phyloP scores from a whole-genome alignment of 768 basidiomycete genomes.

The Hygrophorus russula region DNA sequence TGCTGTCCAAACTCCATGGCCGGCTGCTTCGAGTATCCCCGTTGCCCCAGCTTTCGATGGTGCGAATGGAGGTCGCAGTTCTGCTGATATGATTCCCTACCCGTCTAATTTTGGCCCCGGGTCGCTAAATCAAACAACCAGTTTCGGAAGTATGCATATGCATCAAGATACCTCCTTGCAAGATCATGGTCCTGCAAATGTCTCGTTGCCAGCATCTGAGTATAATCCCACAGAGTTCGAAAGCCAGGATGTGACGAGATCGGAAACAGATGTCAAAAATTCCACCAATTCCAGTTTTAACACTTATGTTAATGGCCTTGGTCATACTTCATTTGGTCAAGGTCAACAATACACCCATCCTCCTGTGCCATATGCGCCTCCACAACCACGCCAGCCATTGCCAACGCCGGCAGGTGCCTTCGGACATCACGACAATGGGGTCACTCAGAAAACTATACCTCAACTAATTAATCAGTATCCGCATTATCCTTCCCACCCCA shows the following conservation, averaged over 20 bases:
- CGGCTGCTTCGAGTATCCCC: constrained; percentile 14
- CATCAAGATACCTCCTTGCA: constrained; percentile 3
- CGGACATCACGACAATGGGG: constrained; percentile 5
- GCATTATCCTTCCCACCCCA: constrained; percentile 6
- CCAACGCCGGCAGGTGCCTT: neutral
- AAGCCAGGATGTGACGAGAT: neutral
- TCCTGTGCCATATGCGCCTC: neutral
- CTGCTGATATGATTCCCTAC: constrained; percentile 5
- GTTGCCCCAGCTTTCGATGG: constrained; percentile 11
- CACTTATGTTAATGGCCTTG: neutral
- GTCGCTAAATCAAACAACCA: neutral
- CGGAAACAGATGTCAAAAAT: neutral
- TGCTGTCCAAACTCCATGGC: constrained; percentile 16
- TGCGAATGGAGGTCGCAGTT: neutral
- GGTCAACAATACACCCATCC: constrained; percentile 1
- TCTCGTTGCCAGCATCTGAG: constrained; percentile 1
- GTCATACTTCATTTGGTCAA: neutral
- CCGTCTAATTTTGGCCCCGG: constrained; percentile 10
- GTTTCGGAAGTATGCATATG: constrained; percentile 1
- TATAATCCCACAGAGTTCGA: neutral
- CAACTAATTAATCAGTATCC: constrained; percentile 9
- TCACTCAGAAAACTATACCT: neutral
- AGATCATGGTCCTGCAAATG: neutral
- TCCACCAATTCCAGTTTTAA: neutral
- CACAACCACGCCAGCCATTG: neutral